phyloP scores from a whole-genome alignment of 768 basidiomycete genomes.

The Mycena polygramma region DNA sequence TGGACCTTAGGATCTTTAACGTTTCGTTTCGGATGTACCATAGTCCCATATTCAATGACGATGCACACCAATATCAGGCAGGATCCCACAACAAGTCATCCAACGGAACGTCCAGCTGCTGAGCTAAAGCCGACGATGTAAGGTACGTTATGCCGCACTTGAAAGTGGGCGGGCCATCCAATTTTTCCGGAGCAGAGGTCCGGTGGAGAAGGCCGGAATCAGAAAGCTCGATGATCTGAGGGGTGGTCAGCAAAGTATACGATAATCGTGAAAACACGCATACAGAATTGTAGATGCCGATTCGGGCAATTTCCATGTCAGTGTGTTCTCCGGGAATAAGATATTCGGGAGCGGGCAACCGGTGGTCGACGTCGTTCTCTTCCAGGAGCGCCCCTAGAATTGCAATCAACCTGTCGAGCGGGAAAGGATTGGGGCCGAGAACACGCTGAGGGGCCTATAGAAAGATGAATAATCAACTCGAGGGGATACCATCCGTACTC shows the following conservation, averaged over 20 bases:
- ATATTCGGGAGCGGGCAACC: conserved; percentile 61
- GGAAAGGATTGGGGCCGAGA: conserved; percentile 82
- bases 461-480: neutral
- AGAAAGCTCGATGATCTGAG: conserved; percentile 75
- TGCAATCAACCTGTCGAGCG: conserved; percentile 83
- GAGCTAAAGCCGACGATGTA: conserved; percentile 65
- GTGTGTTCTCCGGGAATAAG: conserved; percentile 77
- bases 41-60: too few species aligned
- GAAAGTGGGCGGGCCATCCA: conserved; percentile 80
- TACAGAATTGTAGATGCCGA: conserved; percentile 72
- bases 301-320: conserved; percentile 77
- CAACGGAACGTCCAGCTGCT: conserved; percentile 69
- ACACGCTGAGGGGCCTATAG: conserved; percentile 80
- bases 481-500: conserved; percentile 17
- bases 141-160: conserved; percentile 81
- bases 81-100: conserved; percentile 81
- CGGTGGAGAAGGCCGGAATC: conserved; percentile 76
- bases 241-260: conserved; percentile 4
- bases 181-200: conserved; percentile 68
- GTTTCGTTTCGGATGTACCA: too few species aligned
- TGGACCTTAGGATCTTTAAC: too few species aligned
- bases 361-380: conserved; percentile 72
- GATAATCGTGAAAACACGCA: conserved; percentile 38
- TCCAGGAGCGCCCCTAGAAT: conserved; percentile 84
- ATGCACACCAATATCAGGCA: conserved; percentile 39